Conservation (phyloP, 176 grass and related monocot species). For the Rhynchospora breviuscula region DNA sequence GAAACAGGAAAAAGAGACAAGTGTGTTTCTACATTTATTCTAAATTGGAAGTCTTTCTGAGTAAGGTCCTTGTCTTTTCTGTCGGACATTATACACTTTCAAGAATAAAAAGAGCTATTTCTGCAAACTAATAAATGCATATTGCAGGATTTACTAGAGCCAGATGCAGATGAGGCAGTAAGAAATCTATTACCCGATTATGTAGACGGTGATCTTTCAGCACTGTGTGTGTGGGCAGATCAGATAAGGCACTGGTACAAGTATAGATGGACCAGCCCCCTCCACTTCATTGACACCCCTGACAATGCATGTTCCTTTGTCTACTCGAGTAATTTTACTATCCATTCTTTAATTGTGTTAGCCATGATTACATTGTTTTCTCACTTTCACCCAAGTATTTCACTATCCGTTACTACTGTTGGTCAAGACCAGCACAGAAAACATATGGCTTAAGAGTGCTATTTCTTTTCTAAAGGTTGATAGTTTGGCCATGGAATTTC, state of each 20-base stretch:
- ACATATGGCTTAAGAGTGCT: no score
- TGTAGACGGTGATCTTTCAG: conserved; percentile 58
- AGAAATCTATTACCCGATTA: conserved; percentile 62
- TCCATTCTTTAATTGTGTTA: background rate
- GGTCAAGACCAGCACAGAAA: background rate
- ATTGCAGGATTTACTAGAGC: conserved; percentile 51
- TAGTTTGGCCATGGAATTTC: no score
- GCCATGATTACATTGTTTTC: background rate
- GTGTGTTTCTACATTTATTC: background rate
- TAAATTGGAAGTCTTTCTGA: background rate
- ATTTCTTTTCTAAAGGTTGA: background rate
- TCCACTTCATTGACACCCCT: conserved; percentile 90
- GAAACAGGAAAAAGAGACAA: background rate
- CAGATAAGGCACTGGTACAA: conserved; percentile 77
- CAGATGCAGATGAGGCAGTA: conserved; percentile 52
- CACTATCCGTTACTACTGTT: no score
- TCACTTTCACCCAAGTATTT: no score
- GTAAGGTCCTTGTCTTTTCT: background rate
- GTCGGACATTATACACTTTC: background rate
- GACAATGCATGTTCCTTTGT: conserved; percentile 68
- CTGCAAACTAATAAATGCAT: background rate
- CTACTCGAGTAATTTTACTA: conserved; percentile 46
- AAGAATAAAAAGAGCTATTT: background rate
- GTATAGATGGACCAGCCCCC: conserved; percentile 59
- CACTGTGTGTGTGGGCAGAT: conserved; percentile 75